These are phyloP conservation scores for Fusarium sp. DNA, from an alignment of 2,329 filamentous ascomycete genomes.

Conservation along the genomic window DNA sequence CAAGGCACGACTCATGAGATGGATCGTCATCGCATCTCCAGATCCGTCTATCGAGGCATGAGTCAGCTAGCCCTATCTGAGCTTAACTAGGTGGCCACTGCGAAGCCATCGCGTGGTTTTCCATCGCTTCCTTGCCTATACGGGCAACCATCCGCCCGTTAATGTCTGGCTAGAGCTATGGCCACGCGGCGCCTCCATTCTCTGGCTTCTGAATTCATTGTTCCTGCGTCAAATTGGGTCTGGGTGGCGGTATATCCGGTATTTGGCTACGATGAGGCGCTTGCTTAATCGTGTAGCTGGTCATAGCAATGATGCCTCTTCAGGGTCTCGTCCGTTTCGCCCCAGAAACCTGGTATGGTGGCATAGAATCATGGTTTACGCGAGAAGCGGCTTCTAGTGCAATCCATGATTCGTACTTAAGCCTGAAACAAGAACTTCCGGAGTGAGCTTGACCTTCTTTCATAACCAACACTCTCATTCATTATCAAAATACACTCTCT, in stretches of 20 bases:
- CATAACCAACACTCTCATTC: conserved; percentile 18
- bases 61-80: background rate
- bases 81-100: background rate
- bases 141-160: background rate
- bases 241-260: conserved; percentile 8
- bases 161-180: background rate
- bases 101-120: background rate
- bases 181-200: background rate
- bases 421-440: background rate
- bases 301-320: background rate
- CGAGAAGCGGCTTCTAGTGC: background rate
- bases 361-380: background rate
- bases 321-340: conserved; percentile 18
- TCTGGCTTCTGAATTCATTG: background rate
- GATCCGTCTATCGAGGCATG: conserved; percentile 2
- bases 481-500: background rate
- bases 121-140: background rate
- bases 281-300: background rate
- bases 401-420: conserved; percentile 20
- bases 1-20: background rate
- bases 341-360: background rate
- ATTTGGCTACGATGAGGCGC: conserved; percentile 2
- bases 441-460: background rate
- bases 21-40: background rate
- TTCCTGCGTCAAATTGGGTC: conserved; percentile 8